Conservation (phyloP, 2,329 filamentous ascomycete species). For the Aspergillus latus region DNA sequence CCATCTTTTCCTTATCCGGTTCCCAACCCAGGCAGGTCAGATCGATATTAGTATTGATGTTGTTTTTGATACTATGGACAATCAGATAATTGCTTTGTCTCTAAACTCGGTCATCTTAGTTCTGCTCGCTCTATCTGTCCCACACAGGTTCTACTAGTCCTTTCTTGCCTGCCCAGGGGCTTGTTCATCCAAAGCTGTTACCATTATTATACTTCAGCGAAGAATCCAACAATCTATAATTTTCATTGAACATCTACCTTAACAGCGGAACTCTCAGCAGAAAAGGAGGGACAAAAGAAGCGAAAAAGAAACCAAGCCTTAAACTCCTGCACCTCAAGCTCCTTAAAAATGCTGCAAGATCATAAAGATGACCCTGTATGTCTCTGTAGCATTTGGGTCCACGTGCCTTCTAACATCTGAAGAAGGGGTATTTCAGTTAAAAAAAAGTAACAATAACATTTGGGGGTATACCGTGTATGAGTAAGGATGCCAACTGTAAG, state of each 20-base stretch:
- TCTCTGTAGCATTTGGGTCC: background rate
- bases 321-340: background rate
- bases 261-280: background rate
- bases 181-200: background rate
- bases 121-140: background rate
- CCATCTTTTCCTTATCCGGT: background rate
- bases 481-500: conserved; percentile 8
- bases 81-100: background rate
- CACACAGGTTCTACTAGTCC: too few species aligned
- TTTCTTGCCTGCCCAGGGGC: background rate
- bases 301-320: background rate
- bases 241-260: background rate
- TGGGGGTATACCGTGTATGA: conserved; percentile 11
- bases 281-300: background rate
- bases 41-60: conserved; percentile 1
- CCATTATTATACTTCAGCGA: background rate
- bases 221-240: background rate
- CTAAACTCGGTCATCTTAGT: background rate
- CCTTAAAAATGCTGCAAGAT: background rate
- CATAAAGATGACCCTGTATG: background rate
- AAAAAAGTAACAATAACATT: conserved; percentile 4
- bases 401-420: conserved; percentile 2
- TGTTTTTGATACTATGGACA: conserved; percentile 1
- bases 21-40: background rate
- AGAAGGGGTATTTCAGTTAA: background rate